These are phyloP conservation scores for Bretziella fagacearum DNA, from an alignment of 2,329 filamentous ascomycete species.

Conservation along the genomic window DNA sequence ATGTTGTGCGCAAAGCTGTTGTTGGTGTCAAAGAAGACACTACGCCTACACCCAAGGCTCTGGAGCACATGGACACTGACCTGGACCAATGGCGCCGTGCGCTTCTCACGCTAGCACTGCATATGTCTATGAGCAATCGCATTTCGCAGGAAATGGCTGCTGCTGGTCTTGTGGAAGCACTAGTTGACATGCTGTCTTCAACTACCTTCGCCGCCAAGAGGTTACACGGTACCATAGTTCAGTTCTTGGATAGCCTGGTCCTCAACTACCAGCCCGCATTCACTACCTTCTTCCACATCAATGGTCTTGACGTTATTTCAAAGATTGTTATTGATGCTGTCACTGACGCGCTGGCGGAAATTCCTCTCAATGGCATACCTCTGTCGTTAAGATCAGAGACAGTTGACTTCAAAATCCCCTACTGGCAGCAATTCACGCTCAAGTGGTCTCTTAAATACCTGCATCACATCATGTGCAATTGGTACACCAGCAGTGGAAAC, in stretches of 20 bases:
- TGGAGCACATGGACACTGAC: conserved; percentile 22
- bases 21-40: conserved; percentile 53
- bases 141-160: conserved; percentile 64
- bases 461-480: conserved; percentile 82
- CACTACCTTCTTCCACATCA: conserved; percentile 60
- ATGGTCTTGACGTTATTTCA: conserved; percentile 80
- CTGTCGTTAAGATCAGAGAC: conserved; percentile 54
- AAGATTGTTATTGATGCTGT: conserved; percentile 70
- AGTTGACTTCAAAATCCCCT: conserved; percentile 87
- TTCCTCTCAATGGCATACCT: conserved; percentile 56
- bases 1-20: conserved; percentile 79
- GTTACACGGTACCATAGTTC: conserved; percentile 67
- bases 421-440: conserved; percentile 80
- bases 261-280: conserved; percentile 76
- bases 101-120: conserved; percentile 72
- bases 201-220: conserved; percentile 68
- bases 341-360: conserved; percentile 46
- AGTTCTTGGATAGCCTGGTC: conserved; percentile 76
- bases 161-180: conserved; percentile 73
- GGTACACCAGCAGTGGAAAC: conserved; percentile 50
- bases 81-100: conserved; percentile 81
- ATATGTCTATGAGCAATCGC: conserved; percentile 36
- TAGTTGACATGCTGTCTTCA: conserved; percentile 74
- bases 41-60: background rate
- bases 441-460: conserved; percentile 93